Evolutionary conservation across 441 rosid genomes (phyloP), one percentile per base, ranked within the genome.

Genomic region (Brassica hybrid): DNA sequence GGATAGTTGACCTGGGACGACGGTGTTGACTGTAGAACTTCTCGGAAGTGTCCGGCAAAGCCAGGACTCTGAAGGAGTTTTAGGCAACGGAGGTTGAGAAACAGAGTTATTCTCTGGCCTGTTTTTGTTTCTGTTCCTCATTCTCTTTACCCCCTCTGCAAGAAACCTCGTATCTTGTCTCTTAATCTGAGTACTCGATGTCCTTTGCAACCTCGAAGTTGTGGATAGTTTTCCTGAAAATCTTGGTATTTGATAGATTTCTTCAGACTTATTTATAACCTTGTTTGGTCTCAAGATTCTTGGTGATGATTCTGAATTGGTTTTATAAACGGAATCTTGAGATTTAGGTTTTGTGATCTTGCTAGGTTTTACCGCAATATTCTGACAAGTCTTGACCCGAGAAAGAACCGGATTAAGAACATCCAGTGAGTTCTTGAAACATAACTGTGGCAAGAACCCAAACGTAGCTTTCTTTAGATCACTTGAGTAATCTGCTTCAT

Each of bases 231-330:
- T 62, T 9, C 7, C 27, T 25, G 66, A 34, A 12, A 65, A 50
- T 65, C 63, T 64, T 50, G 27, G 61, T 70, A 30, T 69, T 5
- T 84, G 71, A 14, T 72, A 69, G 50, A 84, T 74, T 77, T 86
- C 91, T 73, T 88, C 90, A 69, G 88, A 85, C 68, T 77, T 86
- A 81, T 83, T 85, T 23, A 60, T 75, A 52, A 73, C 81, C 65
- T 69, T 80, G 77, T 77, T 75, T 36, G 77, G 67, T 67, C 54
- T 67, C 72, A 61, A 27, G 62, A 19, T 68, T 79, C 62, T 79
- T 19, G 74, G 60, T 14, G 57, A 43, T 6, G 54, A 43, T 13
- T 27, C 3, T 66, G 69, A 17, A 36, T 34, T 60, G 58, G 59
- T 32, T 72, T 50, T 67, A 10, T 38, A n/a, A 14, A 61, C 54